These are phyloP conservation scores for Agaricus blazei DNA, from an alignment of 768 basidiomycete species.

Conservation along the genomic window DNA sequence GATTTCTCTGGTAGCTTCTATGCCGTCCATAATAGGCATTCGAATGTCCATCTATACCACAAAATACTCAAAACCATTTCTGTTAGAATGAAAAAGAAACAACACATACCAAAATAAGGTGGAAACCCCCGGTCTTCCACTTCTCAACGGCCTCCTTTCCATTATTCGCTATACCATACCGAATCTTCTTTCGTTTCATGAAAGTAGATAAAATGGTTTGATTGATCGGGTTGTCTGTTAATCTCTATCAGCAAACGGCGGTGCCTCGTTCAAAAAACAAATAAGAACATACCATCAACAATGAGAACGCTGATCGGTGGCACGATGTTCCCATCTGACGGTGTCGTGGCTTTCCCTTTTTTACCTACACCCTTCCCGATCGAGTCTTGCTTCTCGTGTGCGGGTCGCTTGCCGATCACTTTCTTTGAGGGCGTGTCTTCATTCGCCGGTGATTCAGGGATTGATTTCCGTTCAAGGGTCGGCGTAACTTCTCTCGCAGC, in stretches of 20 bases:
- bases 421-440: constrained; percentile 9
- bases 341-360: constrained; percentile 37
- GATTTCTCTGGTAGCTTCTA: constrained; percentile 95
- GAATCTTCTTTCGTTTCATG: constrained; percentile 94
- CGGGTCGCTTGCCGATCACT: constrained; percentile 17
- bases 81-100: not conserved
- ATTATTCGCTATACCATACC: constrained; percentile 90
- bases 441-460: constrained; percentile 11
- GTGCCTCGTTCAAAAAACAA: not conserved
- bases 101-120: constrained; percentile 82
- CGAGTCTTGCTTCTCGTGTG: constrained; percentile 20
- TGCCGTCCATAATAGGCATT: constrained; percentile 98
- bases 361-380: constrained; percentile 29
- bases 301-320: constrained; percentile 98
- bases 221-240: constrained; percentile 94
- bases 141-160: constrained; percentile 95
- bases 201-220: constrained; percentile 97
- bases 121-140: constrained; percentile 90
- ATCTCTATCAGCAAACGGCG: constrained; percentile 11
- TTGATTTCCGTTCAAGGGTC: constrained; percentile 2
- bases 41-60: constrained; percentile 93
- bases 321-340: constrained; percentile 67
- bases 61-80: constrained; percentile 13
- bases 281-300: constrained; percentile 75
- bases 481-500: not conserved